Conservation (phyloP, 306 rosid genomes). For the Canavalia ensiformis region DNA sequence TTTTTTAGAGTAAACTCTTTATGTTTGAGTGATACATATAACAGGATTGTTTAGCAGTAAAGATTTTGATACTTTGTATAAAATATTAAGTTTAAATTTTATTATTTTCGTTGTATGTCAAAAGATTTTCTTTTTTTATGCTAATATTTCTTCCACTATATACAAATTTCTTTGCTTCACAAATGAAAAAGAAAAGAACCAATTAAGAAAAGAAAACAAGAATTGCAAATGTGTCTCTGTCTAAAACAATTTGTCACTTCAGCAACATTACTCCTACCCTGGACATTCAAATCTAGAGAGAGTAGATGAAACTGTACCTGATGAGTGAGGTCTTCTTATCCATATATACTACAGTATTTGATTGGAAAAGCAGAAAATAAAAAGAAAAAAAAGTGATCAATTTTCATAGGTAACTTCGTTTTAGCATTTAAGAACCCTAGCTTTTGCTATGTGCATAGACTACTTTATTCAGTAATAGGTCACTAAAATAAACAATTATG, state of each 20-base stretch:
- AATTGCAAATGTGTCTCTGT: background rate
- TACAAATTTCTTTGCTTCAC: no score
- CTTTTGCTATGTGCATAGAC: background rate
- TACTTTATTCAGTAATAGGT: background rate
- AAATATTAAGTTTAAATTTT: no score
- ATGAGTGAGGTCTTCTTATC: background rate
- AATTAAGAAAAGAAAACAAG: no score
- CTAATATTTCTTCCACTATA: no score
- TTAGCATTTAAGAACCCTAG: background rate
- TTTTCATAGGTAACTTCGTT: background rate
- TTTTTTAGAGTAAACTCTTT: background rate
- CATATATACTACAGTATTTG: background rate
- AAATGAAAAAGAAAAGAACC: no score
- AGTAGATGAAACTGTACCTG: background rate
- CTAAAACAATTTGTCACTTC: background rate
- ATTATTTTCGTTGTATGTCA: no score
- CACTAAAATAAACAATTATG: background rate
- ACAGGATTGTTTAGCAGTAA: no score
- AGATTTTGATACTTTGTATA: no score
- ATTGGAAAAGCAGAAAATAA: background rate
- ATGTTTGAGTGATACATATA: no score
- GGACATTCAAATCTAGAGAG: background rate
- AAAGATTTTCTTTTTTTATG: no score
- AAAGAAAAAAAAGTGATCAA: background rate
- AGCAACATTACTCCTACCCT: background rate